Conservation (phyloP, 2,329 filamentous ascomycete genomes). For the Curvularia eragrostidis region DNA sequence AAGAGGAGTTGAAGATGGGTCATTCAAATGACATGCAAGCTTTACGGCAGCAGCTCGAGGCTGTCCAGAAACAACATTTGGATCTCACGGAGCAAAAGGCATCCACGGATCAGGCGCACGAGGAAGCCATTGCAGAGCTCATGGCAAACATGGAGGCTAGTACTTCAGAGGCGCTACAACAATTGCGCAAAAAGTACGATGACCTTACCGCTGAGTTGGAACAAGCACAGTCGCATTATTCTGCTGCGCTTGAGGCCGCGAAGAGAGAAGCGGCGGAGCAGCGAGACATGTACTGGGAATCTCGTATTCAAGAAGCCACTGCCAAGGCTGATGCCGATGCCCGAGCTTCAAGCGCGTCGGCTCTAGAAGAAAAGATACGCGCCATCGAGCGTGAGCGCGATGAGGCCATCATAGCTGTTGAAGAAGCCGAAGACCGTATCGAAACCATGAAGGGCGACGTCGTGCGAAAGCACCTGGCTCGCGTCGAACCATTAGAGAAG, state of each 20-base stretch:
- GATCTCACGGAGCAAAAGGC: slow-evolving; percentile 40
- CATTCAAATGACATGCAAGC: slow-evolving; percentile 37
- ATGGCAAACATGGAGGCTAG: slow-evolving; percentile 46
- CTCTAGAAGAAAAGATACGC: slow-evolving; percentile 22
- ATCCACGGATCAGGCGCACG: slow-evolving; percentile 40
- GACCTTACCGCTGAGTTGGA: slow-evolving; percentile 33
- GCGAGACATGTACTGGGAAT: slow-evolving; percentile 21
- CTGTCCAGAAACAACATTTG: slow-evolving; percentile 35
- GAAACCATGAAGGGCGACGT: slow-evolving; percentile 48
- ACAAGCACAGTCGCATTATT: slow-evolving; percentile 25
- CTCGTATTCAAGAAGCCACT: slow-evolving; percentile 27
- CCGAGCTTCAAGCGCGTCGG: slow-evolving; percentile 18
- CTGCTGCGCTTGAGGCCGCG: slow-evolving; percentile 29
- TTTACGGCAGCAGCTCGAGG: slow-evolving; percentile 37
- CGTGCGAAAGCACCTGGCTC: slow-evolving; percentile 45
- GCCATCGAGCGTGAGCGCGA: slow-evolving; percentile 29
- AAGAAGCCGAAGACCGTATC: slow-evolving; percentile 43
- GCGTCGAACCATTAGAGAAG: slow-evolving; percentile 44
- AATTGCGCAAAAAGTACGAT: slow-evolving; percentile 45
- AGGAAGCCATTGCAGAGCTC: slow-evolving; percentile 46
- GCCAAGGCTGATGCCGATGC: slow-evolving; percentile 19
- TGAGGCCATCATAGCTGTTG: slow-evolving; percentile 26
- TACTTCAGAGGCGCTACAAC: slow-evolving; percentile 41
- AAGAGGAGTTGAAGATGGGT: slow-evolving; percentile 38
- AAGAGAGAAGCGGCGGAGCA: slow-evolving; percentile 28